Base-by-base conservation (phyloP, 495 filamentous ascomycete genomes). In the Thermothielavioides terrestris region DNA sequence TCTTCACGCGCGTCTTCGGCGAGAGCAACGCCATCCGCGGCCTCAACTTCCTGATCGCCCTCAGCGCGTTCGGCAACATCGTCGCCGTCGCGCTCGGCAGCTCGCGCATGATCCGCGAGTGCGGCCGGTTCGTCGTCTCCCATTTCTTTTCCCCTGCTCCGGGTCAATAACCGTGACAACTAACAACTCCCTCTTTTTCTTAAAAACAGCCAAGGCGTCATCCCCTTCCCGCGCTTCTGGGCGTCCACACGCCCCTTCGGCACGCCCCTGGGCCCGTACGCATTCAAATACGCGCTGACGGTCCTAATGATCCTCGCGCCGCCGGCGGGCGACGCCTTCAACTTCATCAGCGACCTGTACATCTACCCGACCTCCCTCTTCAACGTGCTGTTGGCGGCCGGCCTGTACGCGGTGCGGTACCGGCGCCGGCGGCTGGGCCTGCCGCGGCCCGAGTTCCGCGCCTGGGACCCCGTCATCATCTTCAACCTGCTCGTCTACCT, bases 21-120 rank as follows among this genome's bases (percentile, higher is more conserved):
- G 61, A 67, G 46, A 60, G 62, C 14, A 53, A 56, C 0, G 69
- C 66, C 1, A 65, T 62, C 9, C 53, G 64, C 23, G 61, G 82
- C 14, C 67, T 86, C 4, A 78, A 80, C 2, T 60, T 80, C 5
- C 77, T 80, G 21, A 75, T 86, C 27, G 81, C 81, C 7, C 66
- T 83, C 9, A 79, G 76, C 8, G 81, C 78, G 0, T 77, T 80
- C 14, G 83, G 83, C 0, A 86, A 86, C 56, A 67, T 74, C 7
- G 50, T 70, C 23, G 68, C 71, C 6, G 68, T 70, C 22, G 66
- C 62, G 34, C 72, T 74, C 53, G 67, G 66, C 0, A 63, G 85
- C 68, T 78, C 83, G 1, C 70, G 83, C 0, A 67, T 86, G 22
- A 86, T 85, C 53, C 80, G 84, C 62, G 83, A 86, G 61, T 71